Evolutionary conservation across 352 stramenopile species (phyloP).

Genomic region (Globisporangium ultimum): DNA sequence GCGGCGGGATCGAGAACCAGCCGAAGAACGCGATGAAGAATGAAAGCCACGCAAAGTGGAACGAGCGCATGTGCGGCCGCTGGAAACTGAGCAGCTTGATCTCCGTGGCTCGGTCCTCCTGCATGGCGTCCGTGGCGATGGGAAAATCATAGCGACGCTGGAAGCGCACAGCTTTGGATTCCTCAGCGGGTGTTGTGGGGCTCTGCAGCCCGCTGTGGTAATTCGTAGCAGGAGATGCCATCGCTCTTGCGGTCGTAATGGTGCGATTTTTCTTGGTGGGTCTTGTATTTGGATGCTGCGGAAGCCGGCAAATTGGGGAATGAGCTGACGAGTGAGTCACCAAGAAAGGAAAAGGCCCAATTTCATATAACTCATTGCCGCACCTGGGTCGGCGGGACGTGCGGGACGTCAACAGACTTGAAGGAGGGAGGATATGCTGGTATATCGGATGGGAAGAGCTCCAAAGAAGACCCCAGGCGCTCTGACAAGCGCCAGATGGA

Average conservation of each 20-base stretch:
- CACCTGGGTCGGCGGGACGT: not conserved
- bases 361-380: conserved; percentile 8
- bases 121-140: conserved; percentile 15
- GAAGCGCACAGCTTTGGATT: not conserved
- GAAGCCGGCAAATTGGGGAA: conserved; percentile 18
- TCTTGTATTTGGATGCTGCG: conserved; percentile 2
- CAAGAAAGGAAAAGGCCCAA: conserved; percentile 1
- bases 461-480: not conserved
- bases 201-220: not conserved
- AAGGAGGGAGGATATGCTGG: not conserved
- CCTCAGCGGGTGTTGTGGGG: not conserved
- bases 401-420: not conserved
- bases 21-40: conserved; percentile 96
- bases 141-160: conserved; percentile 3
- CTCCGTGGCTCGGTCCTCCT: conserved; percentile 38
- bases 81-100: conserved; percentile 59
- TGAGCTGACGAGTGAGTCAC: conserved; percentile 19
- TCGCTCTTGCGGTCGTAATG: conserved; percentile 6
- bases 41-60: conserved; percentile 90
- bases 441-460: not conserved
- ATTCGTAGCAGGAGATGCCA: not conserved
- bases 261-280: not conserved
- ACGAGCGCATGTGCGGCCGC: conserved; percentile 91
- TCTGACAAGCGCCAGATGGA: not conserved
- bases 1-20: conserved; percentile 93